These are phyloP conservation scores for Podaxis sp. DNA, from an alignment of 768 basidiomycete species.

Conservation along the genomic window DNA sequence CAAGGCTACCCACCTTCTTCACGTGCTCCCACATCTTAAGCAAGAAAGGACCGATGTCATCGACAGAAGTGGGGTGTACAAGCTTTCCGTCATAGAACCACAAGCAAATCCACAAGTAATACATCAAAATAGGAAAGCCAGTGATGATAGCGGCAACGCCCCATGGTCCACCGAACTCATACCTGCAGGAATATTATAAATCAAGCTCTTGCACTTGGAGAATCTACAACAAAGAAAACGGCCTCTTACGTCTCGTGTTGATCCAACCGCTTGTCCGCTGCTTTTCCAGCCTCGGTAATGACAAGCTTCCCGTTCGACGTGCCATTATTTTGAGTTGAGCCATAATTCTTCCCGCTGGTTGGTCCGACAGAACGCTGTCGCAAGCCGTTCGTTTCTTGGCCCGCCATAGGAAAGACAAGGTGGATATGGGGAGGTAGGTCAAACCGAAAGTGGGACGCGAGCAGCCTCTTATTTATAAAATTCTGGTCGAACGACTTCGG, in stretches of 20 bases:
- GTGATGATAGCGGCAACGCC: conserved; percentile 93
- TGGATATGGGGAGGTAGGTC: background rate
- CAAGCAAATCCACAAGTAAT: conserved; percentile 97
- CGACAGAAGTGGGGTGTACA: conserved; percentile 63
- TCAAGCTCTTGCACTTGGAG: conserved; percentile 6
- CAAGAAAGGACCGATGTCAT: conserved; percentile 78
- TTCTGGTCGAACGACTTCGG: conserved; percentile 23
- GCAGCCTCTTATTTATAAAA: background rate
- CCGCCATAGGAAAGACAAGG: conserved; percentile 13
- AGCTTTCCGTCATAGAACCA: conserved; percentile 93
- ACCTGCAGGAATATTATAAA: conserved; percentile 43
- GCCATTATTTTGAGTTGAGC: conserved; percentile 18
- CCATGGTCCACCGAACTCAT: conserved; percentile 94
- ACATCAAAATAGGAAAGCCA: conserved; percentile 94
- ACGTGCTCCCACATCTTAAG: conserved; percentile 84
- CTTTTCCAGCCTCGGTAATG: conserved; percentile 70
- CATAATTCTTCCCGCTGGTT: conserved; percentile 14
- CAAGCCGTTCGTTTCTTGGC: conserved; percentile 11
- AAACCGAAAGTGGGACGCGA: background rate
- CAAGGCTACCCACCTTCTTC: conserved; percentile 51
- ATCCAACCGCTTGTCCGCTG: conserved; percentile 73
- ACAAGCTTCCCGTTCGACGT: conserved; percentile 27
- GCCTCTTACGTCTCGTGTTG: conserved; percentile 56
- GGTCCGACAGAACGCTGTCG: conserved; percentile 18
- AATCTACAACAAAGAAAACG: background rate